A percentile compares a stretch with the other conserved stretches of the same genome.
phyloP scores from a whole-genome alignment of 2,329 filamentous ascomycete genomes.

The Neonectria punicea region DNA sequence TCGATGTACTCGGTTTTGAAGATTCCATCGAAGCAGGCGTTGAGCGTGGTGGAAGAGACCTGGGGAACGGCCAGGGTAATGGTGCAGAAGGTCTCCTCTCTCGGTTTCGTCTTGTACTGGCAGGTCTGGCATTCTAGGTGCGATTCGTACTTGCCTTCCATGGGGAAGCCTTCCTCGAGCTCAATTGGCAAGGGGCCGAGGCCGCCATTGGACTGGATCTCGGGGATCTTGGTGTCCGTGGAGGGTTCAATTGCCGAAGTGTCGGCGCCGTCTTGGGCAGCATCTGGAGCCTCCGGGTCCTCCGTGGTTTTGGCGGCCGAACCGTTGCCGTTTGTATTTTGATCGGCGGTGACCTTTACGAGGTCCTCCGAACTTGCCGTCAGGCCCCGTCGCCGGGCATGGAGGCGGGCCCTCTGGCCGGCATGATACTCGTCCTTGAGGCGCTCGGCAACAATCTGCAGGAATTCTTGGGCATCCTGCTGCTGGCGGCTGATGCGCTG shows the following conservation, averaged over 20 bases:
- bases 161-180: conserved; percentile 81
- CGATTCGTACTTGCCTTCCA: conserved; percentile 93
- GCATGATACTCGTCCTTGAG: conserved; percentile 95
- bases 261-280: conserved; percentile 24
- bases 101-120: conserved; percentile 87
- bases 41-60: conserved; percentile 81
- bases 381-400: conserved; percentile 55
- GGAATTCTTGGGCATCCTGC: conserved; percentile 96
- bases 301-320: conserved; percentile 16
- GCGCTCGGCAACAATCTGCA: conserved; percentile 92
- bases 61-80: conserved; percentile 93
- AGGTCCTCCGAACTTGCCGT: conserved; percentile 27
- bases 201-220: conserved; percentile 24
- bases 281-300: conserved; percentile 24
- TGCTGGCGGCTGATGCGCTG: conserved; percentile 94
- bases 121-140: conserved; percentile 94
- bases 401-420: conserved; percentile 76
- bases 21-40: conserved; percentile 90
- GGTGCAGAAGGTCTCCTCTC: conserved; percentile 87
- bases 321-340: conserved; percentile 32
- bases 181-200: conserved; percentile 48
- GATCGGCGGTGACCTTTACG: conserved; percentile 33
- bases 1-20: conserved; percentile 97
- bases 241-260: conserved; percentile 39
- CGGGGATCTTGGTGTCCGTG: conserved; percentile 34